These are phyloP conservation scores for Penicillium janthinellum DNA, from an alignment of 2,329 filamentous ascomycete genomes.

Conservation along the genomic window DNA sequence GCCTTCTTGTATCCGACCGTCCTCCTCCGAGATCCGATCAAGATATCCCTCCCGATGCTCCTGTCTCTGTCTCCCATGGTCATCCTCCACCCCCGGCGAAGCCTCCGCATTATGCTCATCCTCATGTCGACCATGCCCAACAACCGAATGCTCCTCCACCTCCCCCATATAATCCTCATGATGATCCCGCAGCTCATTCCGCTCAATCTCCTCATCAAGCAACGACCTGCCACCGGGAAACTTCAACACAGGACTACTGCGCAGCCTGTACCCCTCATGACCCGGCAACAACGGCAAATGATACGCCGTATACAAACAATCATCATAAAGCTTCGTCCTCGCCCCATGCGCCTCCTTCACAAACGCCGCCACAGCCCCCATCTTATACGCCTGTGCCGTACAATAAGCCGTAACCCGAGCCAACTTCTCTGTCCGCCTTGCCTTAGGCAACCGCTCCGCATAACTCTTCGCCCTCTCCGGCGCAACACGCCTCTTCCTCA, in stretches of 20 bases:
- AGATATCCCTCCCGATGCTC: slow-evolving; percentile 18
- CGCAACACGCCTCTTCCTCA: slow-evolving; percentile 54
- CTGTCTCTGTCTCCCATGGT: slow-evolving; percentile 9
- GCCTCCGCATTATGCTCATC: slow-evolving; percentile 31
- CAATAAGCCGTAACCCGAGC: slow-evolving; percentile 93
- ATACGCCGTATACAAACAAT: slow-evolving; percentile 95
- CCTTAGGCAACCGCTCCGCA: slow-evolving; percentile 88
- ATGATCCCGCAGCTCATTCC: slow-evolving; percentile 85
- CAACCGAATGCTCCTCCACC: slow-evolving; percentile 50
- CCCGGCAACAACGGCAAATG: slow-evolving; percentile 86
- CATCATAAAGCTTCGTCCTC: slow-evolving; percentile 94
- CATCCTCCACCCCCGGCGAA: slow-evolving; percentile 15
- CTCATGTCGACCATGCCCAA: slow-evolving; percentile 34
- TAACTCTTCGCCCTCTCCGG: slow-evolving; percentile 77
- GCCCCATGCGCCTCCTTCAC: slow-evolving; percentile 84
- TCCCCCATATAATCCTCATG: slow-evolving; percentile 88
- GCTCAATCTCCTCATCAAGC: slow-evolving; percentile 91
- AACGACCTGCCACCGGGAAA: slow-evolving; percentile 91
- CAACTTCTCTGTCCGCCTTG: slow-evolving; percentile 81
- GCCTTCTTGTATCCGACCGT: slow-evolving; percentile 7
- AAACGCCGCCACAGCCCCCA: slow-evolving; percentile 85
- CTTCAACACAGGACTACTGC: slow-evolving; percentile 88
- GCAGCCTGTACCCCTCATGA: slow-evolving; percentile 79
- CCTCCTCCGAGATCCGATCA: slow-evolving; percentile 18
- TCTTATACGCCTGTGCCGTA: slow-evolving; percentile 89